Conservation (phyloP, 2,329 filamentous ascomycete species). For the Xylariaceae sp. region DNA sequence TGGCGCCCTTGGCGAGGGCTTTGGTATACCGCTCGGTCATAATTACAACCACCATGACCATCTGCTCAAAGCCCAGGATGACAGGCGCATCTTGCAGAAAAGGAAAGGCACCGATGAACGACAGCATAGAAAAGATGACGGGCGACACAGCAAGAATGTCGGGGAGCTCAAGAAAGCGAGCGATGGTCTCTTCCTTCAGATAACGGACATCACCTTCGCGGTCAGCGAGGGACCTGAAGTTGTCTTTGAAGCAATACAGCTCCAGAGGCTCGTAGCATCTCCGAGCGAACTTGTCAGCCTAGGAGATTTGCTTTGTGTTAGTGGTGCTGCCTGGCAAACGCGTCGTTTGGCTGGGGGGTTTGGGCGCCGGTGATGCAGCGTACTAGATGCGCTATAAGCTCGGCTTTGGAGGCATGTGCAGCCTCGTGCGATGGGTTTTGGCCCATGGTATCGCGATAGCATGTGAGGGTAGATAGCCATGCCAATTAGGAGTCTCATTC, state of each 20-base stretch:
- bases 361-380: conserved; percentile 19
- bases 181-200: conserved; percentile 66
- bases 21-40: conserved; percentile 66
- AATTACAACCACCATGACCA: conserved; percentile 69
- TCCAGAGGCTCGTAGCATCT: conserved; percentile 69
- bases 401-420: conserved; percentile 45
- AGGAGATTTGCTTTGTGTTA: conserved; percentile 2
- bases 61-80: conserved; percentile 63
- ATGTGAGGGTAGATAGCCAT: conserved; percentile 24
- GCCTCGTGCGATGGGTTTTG: conserved; percentile 48
- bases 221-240: conserved; percentile 67
- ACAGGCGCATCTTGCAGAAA: conserved; percentile 67
- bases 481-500: conserved; percentile 13
- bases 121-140: conserved; percentile 67
- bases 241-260: conserved; percentile 68
- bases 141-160: conserved; percentile 64
- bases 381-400: conserved; percentile 51
- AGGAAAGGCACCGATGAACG: conserved; percentile 68
- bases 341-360: not conserved
- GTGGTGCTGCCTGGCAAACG: not conserved
- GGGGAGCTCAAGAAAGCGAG: conserved; percentile 68
- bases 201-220: conserved; percentile 58
- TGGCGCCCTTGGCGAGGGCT: conserved; percentile 55
- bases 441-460: conserved; percentile 41
- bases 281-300: conserved; percentile 62